These are phyloP conservation scores for Vigna angularis DNA, from an alignment of 306 rosid genomes.

Conservation along the genomic window DNA sequence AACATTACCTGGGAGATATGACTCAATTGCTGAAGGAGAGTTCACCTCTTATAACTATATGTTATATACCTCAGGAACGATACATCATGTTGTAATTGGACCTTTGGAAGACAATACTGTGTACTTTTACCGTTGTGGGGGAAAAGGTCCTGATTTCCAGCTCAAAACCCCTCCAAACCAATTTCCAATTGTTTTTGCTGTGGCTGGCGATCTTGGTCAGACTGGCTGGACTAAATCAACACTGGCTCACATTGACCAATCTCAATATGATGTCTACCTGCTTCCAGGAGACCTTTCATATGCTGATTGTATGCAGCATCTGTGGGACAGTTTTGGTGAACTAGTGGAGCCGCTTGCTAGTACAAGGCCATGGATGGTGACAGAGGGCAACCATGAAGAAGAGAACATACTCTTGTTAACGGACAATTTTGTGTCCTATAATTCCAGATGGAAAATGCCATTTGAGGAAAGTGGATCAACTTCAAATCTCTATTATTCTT, in stretches of 20 bases:
- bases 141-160: constrained; percentile 76
- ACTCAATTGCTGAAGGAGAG: constrained; percentile 70
- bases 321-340: constrained; percentile 88
- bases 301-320: constrained; percentile 82
- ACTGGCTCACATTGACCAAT: constrained; percentile 71
- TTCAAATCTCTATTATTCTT: constrained; percentile 93
- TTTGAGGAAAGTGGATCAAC: constrained; percentile 84
- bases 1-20: constrained; percentile 66
- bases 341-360: constrained; percentile 96
- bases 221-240: constrained; percentile 97
- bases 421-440: constrained; percentile 78
- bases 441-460: constrained; percentile 98
- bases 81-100: constrained; percentile 94
- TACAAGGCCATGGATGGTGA: constrained; percentile 98
- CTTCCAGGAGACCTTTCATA: constrained; percentile 98
- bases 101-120: constrained; percentile 73
- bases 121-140: constrained; percentile 85
- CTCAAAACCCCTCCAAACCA: constrained; percentile 87
- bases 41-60: constrained; percentile 74
- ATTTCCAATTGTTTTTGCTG: constrained; percentile 81
- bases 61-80: constrained; percentile 81
- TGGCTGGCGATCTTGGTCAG: constrained; percentile 95
- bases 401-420: constrained; percentile 64
- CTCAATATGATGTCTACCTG: constrained; percentile 83
- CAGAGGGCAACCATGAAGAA: constrained; percentile 91